Base-by-base conservation (phyloP, 208 protist genomes). In the Crithidia sp. region DNA sequence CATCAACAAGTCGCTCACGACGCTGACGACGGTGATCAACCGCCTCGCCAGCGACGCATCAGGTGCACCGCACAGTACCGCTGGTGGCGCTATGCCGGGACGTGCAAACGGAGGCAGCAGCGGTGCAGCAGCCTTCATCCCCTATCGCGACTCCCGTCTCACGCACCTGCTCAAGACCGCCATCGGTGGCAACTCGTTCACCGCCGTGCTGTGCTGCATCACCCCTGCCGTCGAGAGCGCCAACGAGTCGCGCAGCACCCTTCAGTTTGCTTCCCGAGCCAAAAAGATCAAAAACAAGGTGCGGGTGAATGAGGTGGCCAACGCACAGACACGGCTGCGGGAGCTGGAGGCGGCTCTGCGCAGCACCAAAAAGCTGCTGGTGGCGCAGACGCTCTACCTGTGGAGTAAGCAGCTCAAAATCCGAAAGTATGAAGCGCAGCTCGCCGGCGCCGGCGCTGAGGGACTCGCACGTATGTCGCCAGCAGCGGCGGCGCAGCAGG, bases 161-260 rank as follows among this genome's bases (percentile, higher is more conserved):
- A 99, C 97, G 10, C 84, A 97, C 67, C 58, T 98, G 13, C 92
- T 99, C 58, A 97, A 97, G 67, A 94, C 88, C 3, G 85, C 93
- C 41, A 86, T 96, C 66, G 92, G 92, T 41, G 99, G 99, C 43
- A 99, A 99, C 84, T 98, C 96, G 8, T 97, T 97, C 85, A 97
- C 94, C 3, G 76, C 69, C 40, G 79, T 97, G 53, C 81, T 97
- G 45, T 92, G 84, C 75, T 95, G 92, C 82, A 78, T 93, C 52
- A 88, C 89, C 5, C 80, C 87, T 4, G 81, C 91, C 6, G 39
- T 85, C 4, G 82, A 90, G 58, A 82, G 85, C 66, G 79, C 78
- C 5, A 82, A 90, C 64, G 90, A 95, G 81, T 89, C 86, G 44
- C 88, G 88, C 58, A 92, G 91, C 74, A 95, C 88, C 41, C 71